Evolutionary conservation across 2,329 filamentous ascomycete genomes (phyloP).

Genomic region (Trichoderma guizhouense): DNA sequence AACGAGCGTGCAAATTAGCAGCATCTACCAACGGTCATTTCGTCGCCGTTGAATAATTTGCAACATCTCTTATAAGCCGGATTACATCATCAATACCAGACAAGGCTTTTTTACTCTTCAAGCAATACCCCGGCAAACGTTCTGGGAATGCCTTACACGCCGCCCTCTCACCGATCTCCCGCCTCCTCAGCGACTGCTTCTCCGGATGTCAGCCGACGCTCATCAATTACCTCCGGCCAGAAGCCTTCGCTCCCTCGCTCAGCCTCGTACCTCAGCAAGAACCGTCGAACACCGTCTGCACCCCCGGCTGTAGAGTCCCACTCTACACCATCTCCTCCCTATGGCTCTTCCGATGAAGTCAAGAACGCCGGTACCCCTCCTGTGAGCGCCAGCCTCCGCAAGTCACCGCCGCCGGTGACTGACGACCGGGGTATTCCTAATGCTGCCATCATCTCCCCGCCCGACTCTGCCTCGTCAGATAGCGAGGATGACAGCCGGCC

Average conservation of each 20-base stretch:
- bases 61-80: not conserved
- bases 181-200: conserved; percentile 56
- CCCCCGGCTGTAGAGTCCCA: conserved; percentile 27
- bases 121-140: not conserved
- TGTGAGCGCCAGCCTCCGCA: conserved; percentile 59
- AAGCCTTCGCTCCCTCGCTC: conserved; percentile 60
- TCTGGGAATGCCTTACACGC: conserved; percentile 80
- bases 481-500: conserved; percentile 75
- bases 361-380: conserved; percentile 41
- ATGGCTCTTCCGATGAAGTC: conserved; percentile 45
- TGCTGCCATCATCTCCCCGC: conserved; percentile 85
- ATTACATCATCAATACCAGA: not conserved
- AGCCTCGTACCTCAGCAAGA: conserved; percentile 62
- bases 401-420: conserved; percentile 79
- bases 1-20: not conserved
- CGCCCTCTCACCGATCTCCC: conserved; percentile 65
- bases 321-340: conserved; percentile 33
- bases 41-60: conserved; percentile 2
- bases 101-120: not conserved
- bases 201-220: conserved; percentile 55
- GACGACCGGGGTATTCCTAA: conserved; percentile 70
- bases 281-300: conserved; percentile 57
- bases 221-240: conserved; percentile 50
- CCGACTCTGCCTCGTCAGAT: conserved; percentile 75
- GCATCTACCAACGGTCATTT: not conserved